Evolutionary conservation across 2,329 filamentous ascomycete species (phyloP).

Genomic region (Fusarium compactum): DNA sequence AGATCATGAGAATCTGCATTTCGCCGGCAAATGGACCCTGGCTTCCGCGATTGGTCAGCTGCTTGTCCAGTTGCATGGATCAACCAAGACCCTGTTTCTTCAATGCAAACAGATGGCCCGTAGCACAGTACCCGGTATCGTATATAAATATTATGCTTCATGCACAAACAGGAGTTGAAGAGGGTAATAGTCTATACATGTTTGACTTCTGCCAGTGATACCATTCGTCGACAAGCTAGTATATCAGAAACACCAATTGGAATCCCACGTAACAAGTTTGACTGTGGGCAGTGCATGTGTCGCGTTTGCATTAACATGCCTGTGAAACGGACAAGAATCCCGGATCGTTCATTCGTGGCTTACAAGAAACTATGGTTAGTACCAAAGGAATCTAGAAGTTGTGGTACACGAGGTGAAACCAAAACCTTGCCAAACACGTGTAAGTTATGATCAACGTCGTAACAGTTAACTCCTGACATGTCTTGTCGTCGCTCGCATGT

Average conservation of each 20-base stretch:
- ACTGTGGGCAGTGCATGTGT: background rate
- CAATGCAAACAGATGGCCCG: background rate
- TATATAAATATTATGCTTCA: slow-evolving; percentile 2
- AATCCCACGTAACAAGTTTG: background rate
- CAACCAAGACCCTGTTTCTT: background rate
- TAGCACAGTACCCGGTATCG: background rate
- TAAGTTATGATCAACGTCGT: background rate
- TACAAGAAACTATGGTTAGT: background rate
- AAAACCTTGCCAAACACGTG: background rate
- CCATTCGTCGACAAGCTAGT: background rate
- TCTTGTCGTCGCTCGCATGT: background rate
- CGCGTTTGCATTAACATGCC: background rate
- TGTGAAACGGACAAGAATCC: background rate
- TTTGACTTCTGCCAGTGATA: background rate
- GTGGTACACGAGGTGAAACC: background rate
- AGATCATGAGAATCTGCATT: slow-evolving; percentile 3
- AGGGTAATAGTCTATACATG: background rate
- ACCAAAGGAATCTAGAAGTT: background rate
- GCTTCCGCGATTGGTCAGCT: slow-evolving; percentile 14
- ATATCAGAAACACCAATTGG: background rate
- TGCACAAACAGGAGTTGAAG: background rate
- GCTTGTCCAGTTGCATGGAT: slow-evolving; percentile 10
- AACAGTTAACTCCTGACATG: background rate
- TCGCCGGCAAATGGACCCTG: slow-evolving; percentile 12
- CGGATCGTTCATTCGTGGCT: background rate